A percentile compares a stretch with the other conserved stretches of the same genome.
Evolutionary conservation across 2,329 filamentous ascomycete genomes (phyloP).

Genomic region (Thelonectria discophora): DNA sequence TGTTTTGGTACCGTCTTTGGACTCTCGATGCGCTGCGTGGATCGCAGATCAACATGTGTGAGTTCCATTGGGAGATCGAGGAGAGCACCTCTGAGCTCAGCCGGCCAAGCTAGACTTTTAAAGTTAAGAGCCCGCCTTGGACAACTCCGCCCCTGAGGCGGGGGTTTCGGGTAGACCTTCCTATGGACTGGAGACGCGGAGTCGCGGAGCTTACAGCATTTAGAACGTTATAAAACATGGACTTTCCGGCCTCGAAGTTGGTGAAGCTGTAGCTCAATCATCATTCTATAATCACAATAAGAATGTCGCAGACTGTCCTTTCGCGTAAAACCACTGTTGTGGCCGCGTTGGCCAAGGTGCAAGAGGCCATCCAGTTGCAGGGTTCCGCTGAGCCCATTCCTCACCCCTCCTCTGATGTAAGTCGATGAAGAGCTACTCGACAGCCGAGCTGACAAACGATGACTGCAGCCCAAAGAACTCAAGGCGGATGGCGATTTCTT

Average conservation of each 20-base stretch:
- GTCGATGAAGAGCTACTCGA: neutral
- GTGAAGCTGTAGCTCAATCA: neutral
- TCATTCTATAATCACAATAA: neutral
- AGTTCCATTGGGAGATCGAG: slow-evolving; percentile 1
- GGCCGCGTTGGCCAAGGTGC: slow-evolving; percentile 34
- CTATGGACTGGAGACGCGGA: neutral
- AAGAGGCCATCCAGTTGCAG: slow-evolving; percentile 30
- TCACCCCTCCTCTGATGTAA: slow-evolving; percentile 36
- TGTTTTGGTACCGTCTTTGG: too few relatives aligned
- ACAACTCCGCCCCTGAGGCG: slow-evolving; percentile 4
- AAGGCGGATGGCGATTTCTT: slow-evolving; percentile 54
- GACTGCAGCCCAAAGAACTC: slow-evolving; percentile 41
- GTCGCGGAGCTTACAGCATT: neutral
- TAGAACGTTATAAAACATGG: neutral
- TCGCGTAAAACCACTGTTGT: slow-evolving; percentile 25
- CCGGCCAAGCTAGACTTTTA: slow-evolving; percentile 16
- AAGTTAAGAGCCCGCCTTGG: neutral
- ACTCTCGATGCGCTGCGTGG: neutral
- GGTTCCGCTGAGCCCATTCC: slow-evolving; percentile 24
- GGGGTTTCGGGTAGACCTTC: slow-evolving; percentile 8
- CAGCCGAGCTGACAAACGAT: slow-evolving; percentile 8
- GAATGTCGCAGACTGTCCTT: slow-evolving; percentile 33
- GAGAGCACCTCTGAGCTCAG: neutral
- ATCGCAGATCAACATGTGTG: neutral
- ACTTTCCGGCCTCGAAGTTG: neutral